A percentile compares a stretch with the other conserved stretches of the same genome.
Conservation (phyloP, 192 early-diverging fungal genomes). For the Radiomyces spectabilis region DNA sequence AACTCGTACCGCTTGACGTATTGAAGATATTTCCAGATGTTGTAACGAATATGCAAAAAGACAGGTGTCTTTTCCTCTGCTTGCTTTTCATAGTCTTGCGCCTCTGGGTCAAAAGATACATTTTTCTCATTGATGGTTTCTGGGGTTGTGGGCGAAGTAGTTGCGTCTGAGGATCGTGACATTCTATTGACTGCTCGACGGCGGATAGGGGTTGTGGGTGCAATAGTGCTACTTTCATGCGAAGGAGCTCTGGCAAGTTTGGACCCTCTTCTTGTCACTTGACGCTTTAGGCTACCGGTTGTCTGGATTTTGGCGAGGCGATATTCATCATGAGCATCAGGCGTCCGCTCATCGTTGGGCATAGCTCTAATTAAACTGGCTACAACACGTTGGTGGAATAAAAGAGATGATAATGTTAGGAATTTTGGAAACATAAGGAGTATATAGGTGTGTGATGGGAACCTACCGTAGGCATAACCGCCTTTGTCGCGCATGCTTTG, state of each 20-base stretch:
- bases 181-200: too few relatives aligned
- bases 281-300: neutral
- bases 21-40: conserved; percentile 31
- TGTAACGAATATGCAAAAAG: conserved; percentile 25
- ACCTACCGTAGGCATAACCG: conserved; percentile 16
- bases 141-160: too few relatives aligned
- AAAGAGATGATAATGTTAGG: neutral
- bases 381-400: too few relatives aligned
- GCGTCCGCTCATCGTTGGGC: conserved; percentile 1
- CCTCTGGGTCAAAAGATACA: too few relatives aligned
- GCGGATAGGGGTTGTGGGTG: too few relatives aligned
- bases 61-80: conserved; percentile 11
- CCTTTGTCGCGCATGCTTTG: conserved; percentile 22
- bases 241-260: neutral
- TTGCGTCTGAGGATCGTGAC: too few relatives aligned
- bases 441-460: neutral
- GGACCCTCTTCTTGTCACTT: neutral
- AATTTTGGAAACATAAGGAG: neutral
- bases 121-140: too few relatives aligned
- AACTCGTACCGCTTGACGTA: conserved; percentile 31
- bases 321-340: conserved; percentile 14
- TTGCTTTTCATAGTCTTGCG: too few relatives aligned
- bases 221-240: neutral
- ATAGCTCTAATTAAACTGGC: conserved; percentile 4
- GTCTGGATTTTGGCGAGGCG: conserved; percentile 4